Evolutionary conservation across 1,284 basidiomycete genomes (phyloP), one percentile per base, ranked within the genome.

Genomic region (Pseudozyma hubeiensis): DNA sequence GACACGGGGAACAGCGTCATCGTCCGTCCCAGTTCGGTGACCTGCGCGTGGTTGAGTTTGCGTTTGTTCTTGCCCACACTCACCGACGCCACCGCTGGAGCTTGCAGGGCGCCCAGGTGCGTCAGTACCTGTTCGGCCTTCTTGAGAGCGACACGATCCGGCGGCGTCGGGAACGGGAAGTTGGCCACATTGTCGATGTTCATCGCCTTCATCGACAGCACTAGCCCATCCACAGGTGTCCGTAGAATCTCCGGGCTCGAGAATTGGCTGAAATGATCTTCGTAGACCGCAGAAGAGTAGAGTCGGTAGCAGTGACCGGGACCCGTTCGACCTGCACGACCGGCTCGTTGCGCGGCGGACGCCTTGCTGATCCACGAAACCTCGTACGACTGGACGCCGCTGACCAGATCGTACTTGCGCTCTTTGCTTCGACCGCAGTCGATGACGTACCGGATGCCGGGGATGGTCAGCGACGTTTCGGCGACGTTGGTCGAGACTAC

Each of bases 171-270:
- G 86, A 99, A 99, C 10, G 97, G 97, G 84, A 99, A 99, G 85
- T 98, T 97, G 78, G 93, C 88, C 24, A 99, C 94, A 0, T 93
- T 89, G 81, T 98, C 95, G 66, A 99, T 95, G 82, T 97, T 94
- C 95, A 99, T 98, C 83, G 91, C 91, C 88, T 99, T 99, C 97
- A 99, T 99, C 85, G 97, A 94, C 37, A 99, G 87, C 11, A 99
- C 93, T 29, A 99, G 90, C 0, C 95, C 95, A 80, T 99, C 97
- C 78, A 99, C 96, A 0, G 97, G 96, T 87, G 93, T 95, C 31
- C 96, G 91, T 46, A 95, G 88, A 68, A 99, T 97, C 85, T 99
- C 97, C 2, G 97, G 96, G 64, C 90, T 87, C 0, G 93, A 89
- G 85, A 97, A 97, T 63, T 90, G 86, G 31, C 91, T 90, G 82